Conservation (phyloP, 2,329 filamentous ascomycete genomes). For the Diplodia corticola region DNA sequence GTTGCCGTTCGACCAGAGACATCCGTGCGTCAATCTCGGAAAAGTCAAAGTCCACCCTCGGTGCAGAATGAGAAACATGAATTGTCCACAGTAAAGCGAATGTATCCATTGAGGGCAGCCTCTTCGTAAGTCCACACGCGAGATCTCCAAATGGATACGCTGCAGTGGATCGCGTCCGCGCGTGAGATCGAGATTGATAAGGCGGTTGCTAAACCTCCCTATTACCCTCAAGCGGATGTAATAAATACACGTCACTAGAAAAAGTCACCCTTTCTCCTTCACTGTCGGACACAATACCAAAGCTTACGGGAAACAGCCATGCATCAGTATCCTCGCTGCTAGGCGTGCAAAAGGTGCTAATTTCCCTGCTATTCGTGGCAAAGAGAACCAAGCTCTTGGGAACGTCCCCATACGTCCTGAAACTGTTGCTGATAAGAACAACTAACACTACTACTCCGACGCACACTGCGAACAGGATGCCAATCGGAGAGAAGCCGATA, state of each 20-base stretch:
- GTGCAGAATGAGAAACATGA: neutral
- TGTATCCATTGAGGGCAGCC: neutral
- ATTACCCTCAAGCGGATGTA: neutral
- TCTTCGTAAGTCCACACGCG: neutral
- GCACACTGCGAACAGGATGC: conserved; percentile 25
- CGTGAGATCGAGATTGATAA: too few relatives aligned
- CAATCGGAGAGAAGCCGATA: conserved; percentile 7
- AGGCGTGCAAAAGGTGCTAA: neutral
- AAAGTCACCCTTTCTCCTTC: neutral
- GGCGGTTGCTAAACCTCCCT: too few relatives aligned
- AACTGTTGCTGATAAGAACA: neutral
- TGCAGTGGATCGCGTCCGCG: too few relatives aligned
- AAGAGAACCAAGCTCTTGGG: neutral
- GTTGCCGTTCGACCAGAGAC: neutral
- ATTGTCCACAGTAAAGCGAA: neutral
- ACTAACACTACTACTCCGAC: neutral
- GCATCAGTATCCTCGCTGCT: neutral
- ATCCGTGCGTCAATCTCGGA: too few relatives aligned
- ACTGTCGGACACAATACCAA: neutral
- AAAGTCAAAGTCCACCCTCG: neutral
- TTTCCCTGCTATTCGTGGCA: neutral
- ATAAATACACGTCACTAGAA: neutral
- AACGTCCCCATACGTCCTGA: neutral
- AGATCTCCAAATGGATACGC: too few relatives aligned
- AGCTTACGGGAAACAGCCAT: neutral